Conservation (phyloP, 495 filamentous ascomycete genomes). For the Usnea hakonensis region DNA sequence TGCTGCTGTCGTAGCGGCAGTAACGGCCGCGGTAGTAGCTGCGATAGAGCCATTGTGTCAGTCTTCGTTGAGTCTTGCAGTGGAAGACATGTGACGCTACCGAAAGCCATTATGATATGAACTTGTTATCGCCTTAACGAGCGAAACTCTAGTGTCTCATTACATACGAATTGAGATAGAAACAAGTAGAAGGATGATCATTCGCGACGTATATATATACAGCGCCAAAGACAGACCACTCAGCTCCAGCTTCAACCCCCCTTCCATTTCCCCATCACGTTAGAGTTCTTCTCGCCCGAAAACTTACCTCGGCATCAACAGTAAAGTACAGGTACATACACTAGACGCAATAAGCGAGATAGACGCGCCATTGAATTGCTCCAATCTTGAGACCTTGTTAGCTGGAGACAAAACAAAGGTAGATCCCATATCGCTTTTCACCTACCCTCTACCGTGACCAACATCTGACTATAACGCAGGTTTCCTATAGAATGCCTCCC, state of each 20-base stretch:
- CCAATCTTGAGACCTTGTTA: background rate
- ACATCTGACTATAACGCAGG: background rate
- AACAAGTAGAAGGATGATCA: background rate
- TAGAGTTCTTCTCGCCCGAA: background rate
- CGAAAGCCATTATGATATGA: conserved; percentile 7
- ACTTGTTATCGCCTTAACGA: background rate
- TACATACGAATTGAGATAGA: background rate
- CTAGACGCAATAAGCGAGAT: background rate
- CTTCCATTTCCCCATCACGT: background rate
- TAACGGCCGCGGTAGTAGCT: conserved; percentile 40
- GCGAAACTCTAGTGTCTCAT: background rate
- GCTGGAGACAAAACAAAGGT: background rate
- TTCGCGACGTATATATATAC: background rate
- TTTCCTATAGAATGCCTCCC: conserved; percentile 31
- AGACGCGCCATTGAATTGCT: background rate
- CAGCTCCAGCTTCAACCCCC: background rate
- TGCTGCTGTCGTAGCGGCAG: conserved; percentile 40
- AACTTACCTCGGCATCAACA: background rate
- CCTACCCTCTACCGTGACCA: background rate
- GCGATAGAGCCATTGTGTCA: background rate
- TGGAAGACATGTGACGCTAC: background rate
- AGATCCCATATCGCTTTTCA: background rate
- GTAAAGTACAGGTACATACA: no score
- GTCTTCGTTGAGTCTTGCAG: background rate
- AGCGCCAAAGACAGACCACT: background rate